Evolutionary conservation across 441 rosid species (phyloP).

Genomic region (Macaranga tanarius): DNA sequence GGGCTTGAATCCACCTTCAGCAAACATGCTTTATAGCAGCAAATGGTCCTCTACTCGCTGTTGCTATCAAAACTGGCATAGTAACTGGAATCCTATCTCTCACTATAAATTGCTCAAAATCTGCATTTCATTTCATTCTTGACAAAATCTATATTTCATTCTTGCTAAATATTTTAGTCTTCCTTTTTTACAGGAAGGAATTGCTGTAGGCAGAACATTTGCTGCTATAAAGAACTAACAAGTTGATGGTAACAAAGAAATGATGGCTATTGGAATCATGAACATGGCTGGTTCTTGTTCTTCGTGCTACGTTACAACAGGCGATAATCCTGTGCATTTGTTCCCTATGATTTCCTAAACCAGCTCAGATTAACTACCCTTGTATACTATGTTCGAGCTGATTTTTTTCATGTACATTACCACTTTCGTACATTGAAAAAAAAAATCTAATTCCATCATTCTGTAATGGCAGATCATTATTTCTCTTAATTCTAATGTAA

Average conservation of each 20-base stretch:
- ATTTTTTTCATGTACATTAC: conserved; percentile 37
- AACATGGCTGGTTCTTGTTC: conserved; percentile 92
- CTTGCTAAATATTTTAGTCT: neutral
- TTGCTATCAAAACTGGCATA: conserved; percentile 86
- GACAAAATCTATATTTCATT: neutral
- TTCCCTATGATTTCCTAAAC: conserved; percentile 19
- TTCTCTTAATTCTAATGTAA: neutral
- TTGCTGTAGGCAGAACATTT: conserved; percentile 97
- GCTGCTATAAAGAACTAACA: conserved; percentile 81
- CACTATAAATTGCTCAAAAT: conserved; percentile 52
- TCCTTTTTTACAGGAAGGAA: conserved; percentile 64
- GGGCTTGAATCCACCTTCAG: conserved; percentile 94
- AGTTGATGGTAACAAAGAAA: conserved; percentile 97
- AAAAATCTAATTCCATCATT: conserved; percentile 23
- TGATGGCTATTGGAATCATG: conserved; percentile 96
- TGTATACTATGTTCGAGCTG: conserved; percentile 21
- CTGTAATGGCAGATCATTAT: neutral
- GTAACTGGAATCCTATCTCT: conserved; percentile 86
- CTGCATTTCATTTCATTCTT: neutral
- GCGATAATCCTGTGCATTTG: conserved; percentile 32
- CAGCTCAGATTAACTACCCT: conserved; percentile 27
- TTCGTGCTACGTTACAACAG: conserved; percentile 93
- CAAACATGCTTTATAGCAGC: conserved; percentile 77
- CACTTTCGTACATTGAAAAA: conserved; percentile 19
- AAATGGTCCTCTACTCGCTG: conserved; percentile 48